phyloP scores from a whole-genome alignment of 2,329 filamentous ascomycete species.

The Colletotrichum viniferum region DNA sequence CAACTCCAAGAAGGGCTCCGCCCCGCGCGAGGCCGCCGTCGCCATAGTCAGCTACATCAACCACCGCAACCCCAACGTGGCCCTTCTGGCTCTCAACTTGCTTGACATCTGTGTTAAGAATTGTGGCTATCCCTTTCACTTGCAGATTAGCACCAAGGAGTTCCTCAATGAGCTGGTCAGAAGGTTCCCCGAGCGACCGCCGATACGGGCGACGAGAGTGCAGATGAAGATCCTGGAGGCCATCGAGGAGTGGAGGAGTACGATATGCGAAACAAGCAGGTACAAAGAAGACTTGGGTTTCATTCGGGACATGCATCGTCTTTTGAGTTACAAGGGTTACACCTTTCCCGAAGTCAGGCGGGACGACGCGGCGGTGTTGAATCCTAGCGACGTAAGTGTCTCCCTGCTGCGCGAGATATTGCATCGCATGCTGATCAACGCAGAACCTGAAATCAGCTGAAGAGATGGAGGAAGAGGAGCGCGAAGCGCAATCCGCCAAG shows the following conservation, averaged over 20 bases:
- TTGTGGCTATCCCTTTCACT: conserved; percentile 97
- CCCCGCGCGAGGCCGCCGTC: conserved; percentile 92
- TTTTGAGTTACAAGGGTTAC: conserved; percentile 97
- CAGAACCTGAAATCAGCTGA: conserved; percentile 95
- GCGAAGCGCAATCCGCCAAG: conserved; percentile 95
- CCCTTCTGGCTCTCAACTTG: conserved; percentile 85
- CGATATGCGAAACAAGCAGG: conserved; percentile 96
- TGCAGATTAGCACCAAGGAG: conserved; percentile 98
- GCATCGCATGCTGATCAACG: background rate
- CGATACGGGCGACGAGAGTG: conserved; percentile 82
- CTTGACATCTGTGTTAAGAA: conserved; percentile 99
- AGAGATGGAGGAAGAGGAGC: conserved; percentile 98
- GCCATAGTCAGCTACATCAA: conserved; percentile 95
- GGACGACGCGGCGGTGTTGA: conserved; percentile 95
- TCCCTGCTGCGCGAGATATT: background rate
- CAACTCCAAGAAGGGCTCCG: conserved; percentile 95
- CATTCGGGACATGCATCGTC: conserved; percentile 95
- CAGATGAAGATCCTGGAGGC: conserved; percentile 93
- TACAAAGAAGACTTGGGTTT: conserved; percentile 98
- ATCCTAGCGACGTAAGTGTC: conserved; percentile 87
- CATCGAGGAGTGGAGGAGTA: conserved; percentile 97
- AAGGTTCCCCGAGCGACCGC: conserved; percentile 92
- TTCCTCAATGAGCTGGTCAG: conserved; percentile 98
- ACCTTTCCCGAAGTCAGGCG: conserved; percentile 89
- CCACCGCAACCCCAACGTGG: conserved; percentile 94